phyloP scores from a whole-genome alignment of 768 basidiomycete genomes.

The Chiua virens region DNA sequence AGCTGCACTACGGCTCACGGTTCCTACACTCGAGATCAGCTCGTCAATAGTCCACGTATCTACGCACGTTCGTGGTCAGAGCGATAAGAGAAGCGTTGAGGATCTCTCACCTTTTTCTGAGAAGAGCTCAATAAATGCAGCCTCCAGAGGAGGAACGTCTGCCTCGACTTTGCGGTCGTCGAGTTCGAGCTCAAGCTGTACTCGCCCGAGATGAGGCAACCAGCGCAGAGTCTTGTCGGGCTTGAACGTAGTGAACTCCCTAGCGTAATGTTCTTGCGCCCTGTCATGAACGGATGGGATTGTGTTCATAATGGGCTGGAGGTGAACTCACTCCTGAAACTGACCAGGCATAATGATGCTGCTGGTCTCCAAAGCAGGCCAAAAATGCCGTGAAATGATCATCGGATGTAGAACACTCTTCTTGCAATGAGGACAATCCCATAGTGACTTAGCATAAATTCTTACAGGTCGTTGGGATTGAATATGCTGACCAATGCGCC shows the following conservation, averaged over 20 bases:
- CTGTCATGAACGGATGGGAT: conserved; percentile 37
- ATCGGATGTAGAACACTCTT: conserved; percentile 82
- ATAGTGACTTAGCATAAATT: background rate
- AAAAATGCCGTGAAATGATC: conserved; percentile 92
- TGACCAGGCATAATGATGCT: conserved; percentile 83
- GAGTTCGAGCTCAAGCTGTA: conserved; percentile 77
- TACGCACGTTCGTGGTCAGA: conserved; percentile 26
- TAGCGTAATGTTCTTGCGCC: conserved; percentile 72
- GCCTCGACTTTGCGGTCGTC: conserved; percentile 74
- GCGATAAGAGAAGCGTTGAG: background rate
- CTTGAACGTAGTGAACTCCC: conserved; percentile 79
- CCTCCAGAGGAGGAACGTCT: conserved; percentile 86
- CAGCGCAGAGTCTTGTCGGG: conserved; percentile 91
- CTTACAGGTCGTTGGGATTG: conserved; percentile 71
- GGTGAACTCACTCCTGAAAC: conserved; percentile 62
- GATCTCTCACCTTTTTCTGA: conserved; percentile 54
- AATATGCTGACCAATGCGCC: conserved; percentile 83
- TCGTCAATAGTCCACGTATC: conserved; percentile 73
- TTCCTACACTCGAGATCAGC: conserved; percentile 60
- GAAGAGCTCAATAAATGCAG: conserved; percentile 87
- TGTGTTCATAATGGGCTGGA: background rate
- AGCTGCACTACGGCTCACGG: conserved; percentile 61
- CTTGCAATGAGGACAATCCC: conserved; percentile 4
- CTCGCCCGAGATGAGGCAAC: conserved; percentile 86
- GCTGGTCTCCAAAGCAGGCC: conserved; percentile 81